Conservation (phyloP, 805 yeast species). For the Schwanniomyces yamadae region DNA sequence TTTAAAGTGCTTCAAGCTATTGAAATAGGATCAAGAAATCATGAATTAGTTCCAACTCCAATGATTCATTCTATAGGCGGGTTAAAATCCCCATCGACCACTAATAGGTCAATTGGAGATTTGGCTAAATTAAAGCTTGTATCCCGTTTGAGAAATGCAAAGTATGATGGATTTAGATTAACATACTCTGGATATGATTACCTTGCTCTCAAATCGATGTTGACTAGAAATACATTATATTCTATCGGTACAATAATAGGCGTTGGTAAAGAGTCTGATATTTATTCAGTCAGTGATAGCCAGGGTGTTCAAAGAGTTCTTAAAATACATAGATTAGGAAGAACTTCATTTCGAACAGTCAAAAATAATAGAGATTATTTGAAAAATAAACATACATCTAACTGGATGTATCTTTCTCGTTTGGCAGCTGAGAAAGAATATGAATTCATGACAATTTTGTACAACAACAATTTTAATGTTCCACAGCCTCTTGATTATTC, state of each 20-base stretch:
- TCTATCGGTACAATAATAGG: constrained; percentile 88
- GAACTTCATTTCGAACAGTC: constrained; percentile 89
- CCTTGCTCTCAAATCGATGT: constrained; percentile 81
- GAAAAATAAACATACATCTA: constrained; percentile 66
- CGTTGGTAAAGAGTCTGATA: constrained; percentile 97
- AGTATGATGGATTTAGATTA: constrained; percentile 90
- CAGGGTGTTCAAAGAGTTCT: constrained; percentile 66
- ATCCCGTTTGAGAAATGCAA: constrained; percentile 80
- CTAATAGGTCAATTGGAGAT: constrained; percentile 76
- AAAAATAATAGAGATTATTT: constrained; percentile 92
- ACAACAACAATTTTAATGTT: constrained; percentile 75
- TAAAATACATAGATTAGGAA: constrained; percentile 90
- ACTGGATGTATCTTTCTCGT: constrained; percentile 90
- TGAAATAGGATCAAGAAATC: constrained; percentile 88
- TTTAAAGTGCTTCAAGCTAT: constrained; percentile 85
- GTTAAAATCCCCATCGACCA: constrained; percentile 69
- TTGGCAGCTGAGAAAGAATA: constrained; percentile 92
- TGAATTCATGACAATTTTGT: constrained; percentile 77
- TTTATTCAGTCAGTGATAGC: constrained; percentile 74
- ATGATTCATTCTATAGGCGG: constrained; percentile 81
- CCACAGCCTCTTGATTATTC: constrained; percentile 89
- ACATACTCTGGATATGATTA: constrained; percentile 91
- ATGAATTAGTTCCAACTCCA: constrained; percentile 89
- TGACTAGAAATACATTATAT: constrained; percentile 68
- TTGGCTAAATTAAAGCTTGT: constrained; percentile 83